phyloP scores from a whole-genome alignment of 176 grass and related monocot genomes.

The Zizania latifolia region DNA sequence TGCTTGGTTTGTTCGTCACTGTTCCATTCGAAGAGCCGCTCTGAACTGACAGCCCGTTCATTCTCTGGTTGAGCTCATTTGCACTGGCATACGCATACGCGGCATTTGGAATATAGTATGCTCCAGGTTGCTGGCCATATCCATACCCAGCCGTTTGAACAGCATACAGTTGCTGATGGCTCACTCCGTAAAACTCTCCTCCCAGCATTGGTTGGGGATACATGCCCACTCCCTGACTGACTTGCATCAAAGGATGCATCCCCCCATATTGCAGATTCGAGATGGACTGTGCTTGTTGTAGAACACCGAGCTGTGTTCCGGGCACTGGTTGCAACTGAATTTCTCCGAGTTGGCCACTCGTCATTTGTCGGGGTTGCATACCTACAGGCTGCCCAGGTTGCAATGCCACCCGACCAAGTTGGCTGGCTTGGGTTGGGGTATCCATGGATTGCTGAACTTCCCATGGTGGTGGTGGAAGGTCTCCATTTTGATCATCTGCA shows the following conservation, averaged over 20 bases:
- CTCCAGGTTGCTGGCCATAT: no score
- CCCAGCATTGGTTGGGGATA: constrained; percentile 35
- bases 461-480: constrained; percentile 56
- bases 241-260: constrained; percentile 33
- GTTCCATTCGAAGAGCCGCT: constrained; percentile 28
- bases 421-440: constrained; percentile 39
- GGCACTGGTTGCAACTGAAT: no score
- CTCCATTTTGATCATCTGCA: constrained; percentile 39
- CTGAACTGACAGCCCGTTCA: constrained; percentile 59
- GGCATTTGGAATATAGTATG: constrained; percentile 46
- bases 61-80: constrained; percentile 65
- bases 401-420: constrained; percentile 2
- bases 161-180: constrained; percentile 53
- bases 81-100: constrained; percentile 44
- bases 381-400: constrained; percentile 21
- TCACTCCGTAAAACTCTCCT: constrained; percentile 39
- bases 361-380: constrained; percentile 33
- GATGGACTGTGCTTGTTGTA: constrained; percentile 14
- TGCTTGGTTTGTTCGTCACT: neutral
- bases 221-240: constrained; percentile 37
- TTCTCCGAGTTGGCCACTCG: no score
- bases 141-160: no score
- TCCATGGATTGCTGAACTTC: constrained; percentile 37
- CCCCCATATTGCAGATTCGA: constrained; percentile 15
- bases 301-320: constrained; percentile 26